phyloP scores from a whole-genome alignment of 1,284 basidiomycete species.

The Boletus smithii region DNA sequence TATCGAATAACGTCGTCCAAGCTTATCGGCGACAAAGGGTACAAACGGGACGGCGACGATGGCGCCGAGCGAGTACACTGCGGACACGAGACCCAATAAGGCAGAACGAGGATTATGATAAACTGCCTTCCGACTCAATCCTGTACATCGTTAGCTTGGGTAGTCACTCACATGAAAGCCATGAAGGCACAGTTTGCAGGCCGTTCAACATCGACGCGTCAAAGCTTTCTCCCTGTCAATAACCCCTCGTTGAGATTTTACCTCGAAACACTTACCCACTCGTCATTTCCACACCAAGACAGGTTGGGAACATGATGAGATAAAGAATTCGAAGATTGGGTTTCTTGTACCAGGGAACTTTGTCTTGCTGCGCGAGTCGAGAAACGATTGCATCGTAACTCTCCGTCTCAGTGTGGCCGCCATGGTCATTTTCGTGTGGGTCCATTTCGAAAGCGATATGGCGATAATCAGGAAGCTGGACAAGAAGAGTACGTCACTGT shows the following conservation, averaged over 20 bases:
- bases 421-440: background rate
- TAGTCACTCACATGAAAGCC: conserved; percentile 16
- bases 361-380: conserved; percentile 46
- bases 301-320: conserved; percentile 52
- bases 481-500: too few species aligned
- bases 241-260: too few species aligned
- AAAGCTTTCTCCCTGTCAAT: too few species aligned
- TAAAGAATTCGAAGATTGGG: conserved; percentile 35
- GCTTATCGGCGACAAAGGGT: conserved; percentile 6
- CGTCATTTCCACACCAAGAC: conserved; percentile 61
- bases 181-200: conserved; percentile 19
- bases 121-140: conserved; percentile 7
- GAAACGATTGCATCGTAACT: conserved; percentile 41
- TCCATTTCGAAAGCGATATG: conserved; percentile 3
- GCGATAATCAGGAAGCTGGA: too few species aligned
- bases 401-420: background rate
- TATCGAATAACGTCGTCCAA: conserved; percentile 16
- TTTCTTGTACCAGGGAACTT: conserved; percentile 54
- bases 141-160: background rate
- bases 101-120: conserved; percentile 17
- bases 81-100: conserved; percentile 12
- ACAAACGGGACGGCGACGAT: conserved; percentile 12
- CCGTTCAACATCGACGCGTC: conserved; percentile 19
- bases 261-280: conserved; percentile 44
- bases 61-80: conserved; percentile 14